Conservation (phyloP, 2,329 filamentous ascomycete species). For the Pseudodiploospora longispora region DNA sequence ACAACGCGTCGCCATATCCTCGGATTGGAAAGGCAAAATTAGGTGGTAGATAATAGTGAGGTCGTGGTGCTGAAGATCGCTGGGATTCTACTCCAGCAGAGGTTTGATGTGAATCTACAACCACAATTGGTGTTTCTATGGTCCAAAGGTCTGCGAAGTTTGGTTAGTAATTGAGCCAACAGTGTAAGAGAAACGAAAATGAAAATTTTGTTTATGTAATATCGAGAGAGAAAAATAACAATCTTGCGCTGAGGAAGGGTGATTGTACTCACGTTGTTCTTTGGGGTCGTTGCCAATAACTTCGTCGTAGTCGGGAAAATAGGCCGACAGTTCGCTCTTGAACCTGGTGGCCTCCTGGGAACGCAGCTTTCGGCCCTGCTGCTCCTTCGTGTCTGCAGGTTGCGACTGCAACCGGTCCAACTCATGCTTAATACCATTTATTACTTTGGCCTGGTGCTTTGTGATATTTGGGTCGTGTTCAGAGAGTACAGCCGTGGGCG, state of each 20-base stretch:
- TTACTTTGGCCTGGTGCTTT: slow-evolving; percentile 49
- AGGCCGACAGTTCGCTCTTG: slow-evolving; percentile 85
- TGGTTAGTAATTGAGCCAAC: background rate
- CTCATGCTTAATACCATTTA: slow-evolving; percentile 55
- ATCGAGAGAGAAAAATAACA: no score
- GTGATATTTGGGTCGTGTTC: slow-evolving; percentile 27
- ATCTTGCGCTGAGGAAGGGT: background rate
- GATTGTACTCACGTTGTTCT: slow-evolving; percentile 57
- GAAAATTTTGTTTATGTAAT: background rate
- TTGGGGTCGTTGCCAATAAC: slow-evolving; percentile 79
- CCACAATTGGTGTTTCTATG: slow-evolving; percentile 62
- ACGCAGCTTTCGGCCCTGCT: slow-evolving; percentile 70
- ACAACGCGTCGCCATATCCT: slow-evolving; percentile 48
- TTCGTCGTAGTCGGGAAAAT: slow-evolving; percentile 92
- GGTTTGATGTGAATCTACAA: slow-evolving; percentile 48
- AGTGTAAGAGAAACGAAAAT: background rate
- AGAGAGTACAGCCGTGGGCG: slow-evolving; percentile 6
- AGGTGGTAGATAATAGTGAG: slow-evolving; percentile 12
- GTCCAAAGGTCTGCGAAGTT: slow-evolving; percentile 58
- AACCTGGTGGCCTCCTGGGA: slow-evolving; percentile 79
- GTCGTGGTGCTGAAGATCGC: slow-evolving; percentile 20
- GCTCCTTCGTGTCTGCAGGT: slow-evolving; percentile 40
- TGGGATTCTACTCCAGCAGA: slow-evolving; percentile 17
- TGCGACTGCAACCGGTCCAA: slow-evolving; percentile 47
- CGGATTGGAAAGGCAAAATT: slow-evolving; percentile 32